A percentile compares a stretch with the other conserved stretches of the same genome.
Conservation (phyloP, 1,284 basidiomycete species). For the Phylloporus sp. region DNA sequence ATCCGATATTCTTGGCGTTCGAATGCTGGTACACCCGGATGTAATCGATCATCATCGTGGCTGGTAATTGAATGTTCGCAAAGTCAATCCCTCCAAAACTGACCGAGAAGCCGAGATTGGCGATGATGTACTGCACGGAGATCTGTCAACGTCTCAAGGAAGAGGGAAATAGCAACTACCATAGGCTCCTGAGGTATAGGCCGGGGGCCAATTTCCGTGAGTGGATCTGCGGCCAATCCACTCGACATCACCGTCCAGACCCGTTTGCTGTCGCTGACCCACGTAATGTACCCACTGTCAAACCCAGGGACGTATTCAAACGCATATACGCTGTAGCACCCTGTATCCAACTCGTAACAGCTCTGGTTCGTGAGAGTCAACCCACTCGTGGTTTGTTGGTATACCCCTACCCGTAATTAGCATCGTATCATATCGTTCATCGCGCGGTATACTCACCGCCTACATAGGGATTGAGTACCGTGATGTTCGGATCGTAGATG, state of each 20-base stretch:
- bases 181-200: conserved; percentile 58
- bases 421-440: neutral
- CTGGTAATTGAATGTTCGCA: conserved; percentile 41
- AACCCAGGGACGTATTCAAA: conserved; percentile 42
- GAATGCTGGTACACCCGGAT: conserved; percentile 48
- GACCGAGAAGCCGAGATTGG: conserved; percentile 47
- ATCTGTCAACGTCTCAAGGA: conserved; percentile 2
- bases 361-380: conserved; percentile 34
- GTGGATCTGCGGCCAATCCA: conserved; percentile 44
- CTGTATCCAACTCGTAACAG: conserved; percentile 34
- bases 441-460: conserved; percentile 28
- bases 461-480: conserved; percentile 33
- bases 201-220: conserved; percentile 49
- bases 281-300: conserved; percentile 52
- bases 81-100: conserved; percentile 48
- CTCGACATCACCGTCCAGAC: conserved; percentile 50
- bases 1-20: conserved; percentile 42
- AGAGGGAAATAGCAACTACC: conserved; percentile 26
- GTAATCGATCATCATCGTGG: conserved; percentile 48
- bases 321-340: conserved; percentile 38
- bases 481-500: conserved; percentile 33
- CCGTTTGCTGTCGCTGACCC: conserved; percentile 46
- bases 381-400: conserved; percentile 40
- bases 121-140: conserved; percentile 44
- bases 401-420: conserved; percentile 30